Evolutionary conservation across 345 rosid genomes (phyloP), one percentile per base, ranked within the genome.

Genomic region (Eucalyptus marginata): DNA sequence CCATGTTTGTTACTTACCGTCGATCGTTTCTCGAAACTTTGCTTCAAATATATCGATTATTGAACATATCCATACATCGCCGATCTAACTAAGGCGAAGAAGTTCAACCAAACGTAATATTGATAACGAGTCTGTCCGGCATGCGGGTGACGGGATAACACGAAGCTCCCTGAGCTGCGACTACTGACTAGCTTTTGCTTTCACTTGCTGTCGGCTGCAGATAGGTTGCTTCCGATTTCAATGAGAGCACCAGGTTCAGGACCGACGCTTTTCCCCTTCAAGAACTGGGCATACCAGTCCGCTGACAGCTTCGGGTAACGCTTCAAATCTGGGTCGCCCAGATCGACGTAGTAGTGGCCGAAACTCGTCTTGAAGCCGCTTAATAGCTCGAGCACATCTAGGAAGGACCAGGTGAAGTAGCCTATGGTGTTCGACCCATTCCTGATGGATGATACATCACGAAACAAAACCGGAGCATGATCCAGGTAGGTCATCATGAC

Each of bases 351-450:
- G 90, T 89, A 89, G 54, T 86, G 90, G 29, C 90, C 90, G 54
- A 33, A 89, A 64, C 88, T 13, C 8, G 86, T 86, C 56, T 46
- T 24, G n/a, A 86, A 86, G 27, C 90, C 90, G 31, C 15, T 79
- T 50, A 89, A 7, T 24, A 89, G 29, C 90, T 89, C 90, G 11
- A 89, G 87, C 56, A 89, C 66, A 17, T 89, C 88, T 22, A 89
- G 64, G 52, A 89, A 89, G 86, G 90, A 86, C 90, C 90, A 89
- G 46, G 90, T 89, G 88, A 89, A 89, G 90, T 89, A 89, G 27
- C 90, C 90, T 68, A 49, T 86, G 25, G 90, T 86, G 76, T 89
- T 89, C 5, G 90, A 89, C 59, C 90, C 90, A 17, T 89, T 89
- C 88, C 90, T 89, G 54, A 36, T 22, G 24, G 12, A 71, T 44